phyloP scores from a whole-genome alignment of 2,329 filamentous ascomycete genomes.

The Colletotrichum sidae region DNA sequence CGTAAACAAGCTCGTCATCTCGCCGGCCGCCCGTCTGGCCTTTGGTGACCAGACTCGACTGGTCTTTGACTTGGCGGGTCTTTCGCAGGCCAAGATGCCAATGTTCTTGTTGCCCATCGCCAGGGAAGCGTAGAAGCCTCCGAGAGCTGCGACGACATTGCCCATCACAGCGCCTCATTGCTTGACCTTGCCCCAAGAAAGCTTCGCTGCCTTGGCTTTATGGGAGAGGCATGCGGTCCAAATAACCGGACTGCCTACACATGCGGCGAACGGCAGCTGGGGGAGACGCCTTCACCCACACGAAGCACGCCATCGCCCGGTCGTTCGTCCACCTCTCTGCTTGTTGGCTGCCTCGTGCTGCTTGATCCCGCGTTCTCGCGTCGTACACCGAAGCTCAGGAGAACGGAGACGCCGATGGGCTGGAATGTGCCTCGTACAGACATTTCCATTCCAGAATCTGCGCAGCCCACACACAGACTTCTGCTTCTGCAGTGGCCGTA shows the following conservation, averaged over 20 bases:
- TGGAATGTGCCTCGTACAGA: neutral
- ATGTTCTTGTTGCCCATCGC: neutral
- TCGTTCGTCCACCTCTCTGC: neutral
- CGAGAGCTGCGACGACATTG: neutral
- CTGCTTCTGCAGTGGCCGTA: too few species aligned
- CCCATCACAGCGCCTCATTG: slow-evolving; percentile 17
- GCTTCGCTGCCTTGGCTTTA: slow-evolving; percentile 32
- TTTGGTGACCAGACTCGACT: too few species aligned
- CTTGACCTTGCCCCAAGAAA: slow-evolving; percentile 23
- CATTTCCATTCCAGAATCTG: too few species aligned
- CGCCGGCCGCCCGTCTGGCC: neutral
- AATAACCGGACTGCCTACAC: slow-evolving; percentile 7
- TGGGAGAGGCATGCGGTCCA: slow-evolving; percentile 20
- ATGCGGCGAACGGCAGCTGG: slow-evolving; percentile 26
- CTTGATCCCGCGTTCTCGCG: neutral
- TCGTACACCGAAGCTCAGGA: neutral
- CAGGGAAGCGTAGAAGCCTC: neutral
- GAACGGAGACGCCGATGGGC: slow-evolving; percentile 19
- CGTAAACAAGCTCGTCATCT: neutral
- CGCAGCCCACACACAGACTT: too few species aligned
- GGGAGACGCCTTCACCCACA: slow-evolving; percentile 28
- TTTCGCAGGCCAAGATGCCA: slow-evolving; percentile 3
- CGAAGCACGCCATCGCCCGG: slow-evolving; percentile 19
- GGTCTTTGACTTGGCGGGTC: neutral
- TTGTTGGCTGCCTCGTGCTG: slow-evolving; percentile 2